A percentile compares a stretch with the other conserved stretches of the same genome.
Evolutionary conservation across 2,329 filamentous ascomycete species (phyloP).

Genomic region (Neopestalotiopsis rosae): DNA sequence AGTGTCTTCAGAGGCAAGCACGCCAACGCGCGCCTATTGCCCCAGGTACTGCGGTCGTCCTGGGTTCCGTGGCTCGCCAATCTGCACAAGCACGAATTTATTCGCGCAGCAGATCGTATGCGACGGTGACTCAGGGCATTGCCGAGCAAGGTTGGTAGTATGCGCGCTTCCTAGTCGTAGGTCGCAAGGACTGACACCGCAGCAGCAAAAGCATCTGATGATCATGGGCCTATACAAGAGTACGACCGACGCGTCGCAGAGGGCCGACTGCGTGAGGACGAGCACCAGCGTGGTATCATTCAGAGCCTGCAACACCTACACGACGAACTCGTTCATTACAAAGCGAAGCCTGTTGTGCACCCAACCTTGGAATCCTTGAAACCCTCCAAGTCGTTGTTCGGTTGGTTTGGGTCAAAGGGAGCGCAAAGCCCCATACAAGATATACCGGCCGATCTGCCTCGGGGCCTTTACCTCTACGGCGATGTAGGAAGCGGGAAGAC

Average conservation of each 20-base stretch:
- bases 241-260: constrained; percentile 82
- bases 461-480: constrained; percentile 92
- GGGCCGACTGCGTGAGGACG: constrained; percentile 81
- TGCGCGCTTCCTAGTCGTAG: background rate
- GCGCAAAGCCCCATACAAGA: constrained; percentile 46
- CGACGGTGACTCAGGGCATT: constrained; percentile 10
- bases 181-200: background rate
- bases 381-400: constrained; percentile 61
- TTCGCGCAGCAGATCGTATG: constrained; percentile 14
- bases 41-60: background rate
- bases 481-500: constrained; percentile 98
- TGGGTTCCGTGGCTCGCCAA: background rate
- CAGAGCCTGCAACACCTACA: constrained; percentile 88
- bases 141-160: constrained; percentile 18
- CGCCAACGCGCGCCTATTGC: background rate
- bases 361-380: constrained; percentile 76
- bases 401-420: constrained; percentile 61
- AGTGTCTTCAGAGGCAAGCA: constrained; percentile 1
- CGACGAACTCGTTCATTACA: constrained; percentile 77
- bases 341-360: constrained; percentile 74
- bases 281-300: constrained; percentile 91
- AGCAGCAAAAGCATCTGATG: background rate
- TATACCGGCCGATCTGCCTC: constrained; percentile 78
- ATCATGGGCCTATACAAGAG: constrained; percentile 77
- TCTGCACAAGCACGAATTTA: background rate